Evolutionary conservation across 169 alveolate genomes (phyloP).

Genomic region (Ichthyophthirius multifiliis): DNA sequence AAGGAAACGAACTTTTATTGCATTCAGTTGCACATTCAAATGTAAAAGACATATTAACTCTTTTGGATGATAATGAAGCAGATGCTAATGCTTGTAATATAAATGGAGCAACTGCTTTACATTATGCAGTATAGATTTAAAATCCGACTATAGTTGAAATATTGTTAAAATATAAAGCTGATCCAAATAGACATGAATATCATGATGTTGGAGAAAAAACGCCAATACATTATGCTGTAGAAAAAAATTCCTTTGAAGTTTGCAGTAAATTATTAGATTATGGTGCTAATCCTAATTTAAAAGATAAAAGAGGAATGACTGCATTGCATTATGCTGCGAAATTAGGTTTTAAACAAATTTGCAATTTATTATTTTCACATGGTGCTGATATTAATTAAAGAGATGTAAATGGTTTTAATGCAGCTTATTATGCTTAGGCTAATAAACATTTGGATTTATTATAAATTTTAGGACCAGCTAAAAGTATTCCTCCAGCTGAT

Average conservation of each 20-base stretch:
- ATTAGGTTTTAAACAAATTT: slow-evolving; percentile 35
- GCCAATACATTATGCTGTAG: slow-evolving; percentile 67
- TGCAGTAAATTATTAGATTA: slow-evolving; percentile 41
- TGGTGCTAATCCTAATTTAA: slow-evolving; percentile 61
- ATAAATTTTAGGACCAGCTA: slow-evolving; percentile 48
- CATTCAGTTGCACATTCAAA: slow-evolving; percentile 58
- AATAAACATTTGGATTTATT: slow-evolving; percentile 47
- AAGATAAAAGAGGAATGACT: slow-evolving; percentile 57
- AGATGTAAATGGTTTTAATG: slow-evolving; percentile 56
- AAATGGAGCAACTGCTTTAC: slow-evolving; percentile 66
- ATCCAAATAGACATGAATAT: slow-evolving; percentile 56
- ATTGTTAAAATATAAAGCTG: slow-evolving; percentile 49
- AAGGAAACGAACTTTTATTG: slow-evolving; percentile 59
- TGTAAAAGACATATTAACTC: slow-evolving; percentile 47
- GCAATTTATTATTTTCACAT: slow-evolving; percentile 20
- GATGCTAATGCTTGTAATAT: slow-evolving; percentile 57
- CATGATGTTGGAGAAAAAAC: slow-evolving; percentile 58
- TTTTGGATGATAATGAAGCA: slow-evolving; percentile 63
- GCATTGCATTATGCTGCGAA: slow-evolving; percentile 65
- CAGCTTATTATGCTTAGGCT: slow-evolving; percentile 65
- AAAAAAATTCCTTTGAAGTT: slow-evolving; percentile 37
- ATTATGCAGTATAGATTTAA: slow-evolving; percentile 52
- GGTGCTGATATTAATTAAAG: slow-evolving; percentile 47
- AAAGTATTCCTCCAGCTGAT: slow-evolving; percentile 49
- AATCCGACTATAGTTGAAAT: slow-evolving; percentile 43